Base-by-base conservation (phyloP, 2,329 filamentous ascomycete genomes). In the Coniella lustricola region DNA sequence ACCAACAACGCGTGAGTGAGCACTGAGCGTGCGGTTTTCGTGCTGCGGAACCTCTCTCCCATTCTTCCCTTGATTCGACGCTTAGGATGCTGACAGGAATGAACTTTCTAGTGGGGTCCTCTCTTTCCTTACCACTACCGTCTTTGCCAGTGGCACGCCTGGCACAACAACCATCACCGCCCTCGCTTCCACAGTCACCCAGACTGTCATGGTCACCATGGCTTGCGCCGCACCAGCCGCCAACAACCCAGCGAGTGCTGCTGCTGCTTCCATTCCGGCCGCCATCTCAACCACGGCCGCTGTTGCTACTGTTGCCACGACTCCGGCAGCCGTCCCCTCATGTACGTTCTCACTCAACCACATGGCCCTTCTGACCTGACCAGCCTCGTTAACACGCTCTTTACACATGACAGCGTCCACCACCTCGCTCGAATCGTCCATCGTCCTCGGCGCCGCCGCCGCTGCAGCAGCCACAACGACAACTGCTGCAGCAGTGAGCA, bases 81-180 rank as follows among this genome's bases (percentile, higher is more conserved):
- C 13, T 17, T 17, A 1, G 34, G 14, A 17, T 29, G 16, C 21
- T 41, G n/a, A 21, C 29, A 16, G 29, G 14, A 40, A 14, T 16
- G n/a, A 7, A 3, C n/a, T 10, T 17, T 5, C 14, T 16, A 41
- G 38, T 5, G 38, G 14, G 8, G n/a, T 22, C 38, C 44, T 51
- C 41, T 64, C 65, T 4, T 64, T 67, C 55, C 52, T 68, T n/a
- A 67, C 65, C 16, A 62, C 56, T 7, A 68, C 65, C 4, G 58
- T 67, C 21, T 65, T 60, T 42, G 59, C 48, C 5, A 57, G 57
- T 18, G 66, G 64, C 17, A 7, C 51, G 12, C 40, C 51, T 13
- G 48, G 54, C 14, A 67, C 65, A 18, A 57, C 68, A 18, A 71
- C 66, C 4, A 60, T 68, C 41, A 70, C 68, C 4, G 62, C 64